Base-by-base conservation (phyloP, 108 stramenopile species). In the Pseudonitzschia pungens region DNA sequence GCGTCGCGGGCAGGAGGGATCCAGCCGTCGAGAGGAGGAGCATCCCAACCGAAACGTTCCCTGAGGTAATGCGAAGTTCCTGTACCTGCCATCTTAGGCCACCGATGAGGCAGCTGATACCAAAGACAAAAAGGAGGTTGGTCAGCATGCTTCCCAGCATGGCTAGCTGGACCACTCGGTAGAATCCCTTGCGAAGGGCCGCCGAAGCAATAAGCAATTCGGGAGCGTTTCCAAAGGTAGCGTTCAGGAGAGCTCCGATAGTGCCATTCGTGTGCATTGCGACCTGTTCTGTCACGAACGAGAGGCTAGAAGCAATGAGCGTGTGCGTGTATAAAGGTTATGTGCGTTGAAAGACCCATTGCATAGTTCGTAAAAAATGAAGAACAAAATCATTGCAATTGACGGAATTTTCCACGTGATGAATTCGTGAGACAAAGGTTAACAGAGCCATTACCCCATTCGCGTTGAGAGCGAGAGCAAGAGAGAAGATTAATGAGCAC, bases 161-260 rank as follows among this genome's bases (percentile, higher is more conserved):
- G 53, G 96, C 88, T 22, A 95, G 76, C 71, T 97, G 94, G 4
- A 97, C 94, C 0, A 97, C 92, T 15, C 93, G 91, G 48, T 93
- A 92, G 69, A 79, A 94, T 24, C 93, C 93, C 44, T 88, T 80
- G 21, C 83, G 80, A 33, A 97, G 80, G 32, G 96, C 96, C 0
- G 92, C 89, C n/a, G 83, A 82, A 1, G 92, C 90, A 70, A 97
- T 95, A 24, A 97, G 70, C 21, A 97, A 60, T 83, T 97, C 96
- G 9, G 94, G 92, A 31, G 94, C 94, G 81, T 97, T 97, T 21
- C 96, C 96, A 84, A 97, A 97, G 2, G 96, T 93, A 14, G 94
- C 96, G 81, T 97, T 97, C 26, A 97, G 77, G 33, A 97, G 71
- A n/a, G 94, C 96, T 53, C 94, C 96, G 29, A 97, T 89, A 20